phyloP scores from a whole-genome alignment of 768 basidiomycete genomes.

The Tricholoma saponaceum region DNA sequence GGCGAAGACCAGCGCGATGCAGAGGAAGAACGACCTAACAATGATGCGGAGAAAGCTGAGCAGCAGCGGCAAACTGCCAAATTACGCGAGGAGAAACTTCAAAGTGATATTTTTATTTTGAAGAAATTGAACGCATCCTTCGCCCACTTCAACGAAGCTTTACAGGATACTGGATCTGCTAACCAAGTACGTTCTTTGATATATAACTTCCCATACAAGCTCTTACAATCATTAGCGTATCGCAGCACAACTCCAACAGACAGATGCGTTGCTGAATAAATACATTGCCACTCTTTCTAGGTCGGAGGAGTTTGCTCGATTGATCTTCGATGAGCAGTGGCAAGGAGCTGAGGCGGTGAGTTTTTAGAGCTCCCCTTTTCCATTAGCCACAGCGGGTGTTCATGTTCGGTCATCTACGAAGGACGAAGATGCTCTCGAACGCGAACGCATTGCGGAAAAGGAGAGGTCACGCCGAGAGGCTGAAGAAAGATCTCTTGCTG shows the following conservation, averaged over 20 bases:
- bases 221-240: conserved; percentile 45
- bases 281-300: conserved; percentile 66
- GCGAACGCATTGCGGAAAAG: conserved; percentile 41
- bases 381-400: background rate
- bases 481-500: conserved; percentile 38
- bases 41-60: conserved; percentile 16
- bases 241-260: conserved; percentile 62
- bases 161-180: conserved; percentile 59
- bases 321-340: conserved; percentile 79
- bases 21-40: conserved; percentile 1
- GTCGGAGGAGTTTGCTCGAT: conserved; percentile 61
- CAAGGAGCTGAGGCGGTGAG: conserved; percentile 68
- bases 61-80: conserved; percentile 13
- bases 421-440: conserved; percentile 58
- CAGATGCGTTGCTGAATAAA: conserved; percentile 70
- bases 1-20: background rate
- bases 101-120: conserved; percentile 68
- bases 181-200: conserved; percentile 51
- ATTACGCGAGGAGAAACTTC: conserved; percentile 64
- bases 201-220: background rate
- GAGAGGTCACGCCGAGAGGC: conserved; percentile 39
- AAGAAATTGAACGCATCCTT: conserved; percentile 72
- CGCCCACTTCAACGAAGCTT: conserved; percentile 61
- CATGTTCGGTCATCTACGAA: conserved; percentile 20
- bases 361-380: conserved; percentile 2